phyloP scores from a whole-genome alignment of 441 rosid species.

The Croton laevigatus region DNA sequence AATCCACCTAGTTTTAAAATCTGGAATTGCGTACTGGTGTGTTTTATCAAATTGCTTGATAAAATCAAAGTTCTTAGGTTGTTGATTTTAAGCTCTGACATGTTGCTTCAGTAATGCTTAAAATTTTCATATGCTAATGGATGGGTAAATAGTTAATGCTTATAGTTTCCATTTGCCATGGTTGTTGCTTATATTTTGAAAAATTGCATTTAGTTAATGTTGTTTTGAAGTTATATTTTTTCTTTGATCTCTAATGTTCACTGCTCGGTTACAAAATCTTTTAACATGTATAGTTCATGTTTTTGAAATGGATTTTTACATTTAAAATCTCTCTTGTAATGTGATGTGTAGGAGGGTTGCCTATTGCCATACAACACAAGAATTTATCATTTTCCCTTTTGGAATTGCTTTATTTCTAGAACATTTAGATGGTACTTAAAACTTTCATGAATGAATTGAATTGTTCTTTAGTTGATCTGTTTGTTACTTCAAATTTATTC shows the following conservation, averaged over 20 bases:
- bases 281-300: background rate
- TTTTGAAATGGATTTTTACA: background rate
- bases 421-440: background rate
- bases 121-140: background rate
- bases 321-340: background rate
- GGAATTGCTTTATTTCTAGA: background rate
- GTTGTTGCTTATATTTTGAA: background rate
- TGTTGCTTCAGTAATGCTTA: background rate
- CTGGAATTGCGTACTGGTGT: background rate
- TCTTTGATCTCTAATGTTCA: background rate
- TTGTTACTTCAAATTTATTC: background rate
- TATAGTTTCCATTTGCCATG: background rate
- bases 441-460: background rate
- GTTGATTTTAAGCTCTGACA: background rate
- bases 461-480: background rate
- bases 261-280: background rate
- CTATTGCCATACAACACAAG: too few species aligned
- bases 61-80: background rate
- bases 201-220: background rate
- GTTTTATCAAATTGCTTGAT: background rate
- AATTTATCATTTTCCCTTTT: background rate
- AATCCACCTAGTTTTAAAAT: background rate
- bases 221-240: too few species aligned
- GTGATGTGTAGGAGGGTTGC: background rate
- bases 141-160: background rate